phyloP scores from a whole-genome alignment of 768 basidiomycete genomes.

The Gyrodon lividus region DNA sequence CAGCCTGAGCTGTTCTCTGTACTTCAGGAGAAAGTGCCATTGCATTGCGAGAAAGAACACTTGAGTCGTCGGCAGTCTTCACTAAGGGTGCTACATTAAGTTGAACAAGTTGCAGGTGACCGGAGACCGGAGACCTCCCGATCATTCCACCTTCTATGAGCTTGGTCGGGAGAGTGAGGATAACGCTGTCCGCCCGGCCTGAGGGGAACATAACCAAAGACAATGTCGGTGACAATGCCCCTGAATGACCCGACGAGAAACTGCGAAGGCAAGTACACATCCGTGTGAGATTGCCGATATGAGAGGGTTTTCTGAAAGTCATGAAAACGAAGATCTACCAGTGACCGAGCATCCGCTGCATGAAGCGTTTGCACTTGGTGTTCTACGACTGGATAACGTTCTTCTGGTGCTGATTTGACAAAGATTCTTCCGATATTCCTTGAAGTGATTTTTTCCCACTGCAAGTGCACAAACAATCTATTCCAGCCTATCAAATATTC shows the following conservation, averaged over 20 bases:
- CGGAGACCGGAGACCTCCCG: slow-evolving; percentile 13
- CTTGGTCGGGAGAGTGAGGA: not conserved
- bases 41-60: slow-evolving; percentile 35
- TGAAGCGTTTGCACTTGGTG: slow-evolving; percentile 45
- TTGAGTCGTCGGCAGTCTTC: slow-evolving; percentile 27
- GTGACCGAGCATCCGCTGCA: slow-evolving; percentile 48
- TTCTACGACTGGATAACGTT: slow-evolving; percentile 44
- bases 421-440: slow-evolving; percentile 1
- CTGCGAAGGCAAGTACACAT: no score
- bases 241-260: no score
- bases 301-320: not conserved
- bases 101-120: slow-evolving; percentile 13
- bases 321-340: slow-evolving; percentile 29
- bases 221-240: no score
- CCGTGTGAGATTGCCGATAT: no score
- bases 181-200: not conserved
- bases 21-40: no score
- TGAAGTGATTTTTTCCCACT: not conserved
- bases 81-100: not conserved
- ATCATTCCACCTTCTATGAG: not conserved
- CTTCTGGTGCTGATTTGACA: slow-evolving; percentile 7
- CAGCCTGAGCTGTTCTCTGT: slow-evolving; percentile 32
- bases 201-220: not conserved
- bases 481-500: slow-evolving; percentile 1
- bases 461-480: not conserved